Conservation (phyloP, 371 early-diverging fungal species). For the Saksenaea vasiformis region DNA sequence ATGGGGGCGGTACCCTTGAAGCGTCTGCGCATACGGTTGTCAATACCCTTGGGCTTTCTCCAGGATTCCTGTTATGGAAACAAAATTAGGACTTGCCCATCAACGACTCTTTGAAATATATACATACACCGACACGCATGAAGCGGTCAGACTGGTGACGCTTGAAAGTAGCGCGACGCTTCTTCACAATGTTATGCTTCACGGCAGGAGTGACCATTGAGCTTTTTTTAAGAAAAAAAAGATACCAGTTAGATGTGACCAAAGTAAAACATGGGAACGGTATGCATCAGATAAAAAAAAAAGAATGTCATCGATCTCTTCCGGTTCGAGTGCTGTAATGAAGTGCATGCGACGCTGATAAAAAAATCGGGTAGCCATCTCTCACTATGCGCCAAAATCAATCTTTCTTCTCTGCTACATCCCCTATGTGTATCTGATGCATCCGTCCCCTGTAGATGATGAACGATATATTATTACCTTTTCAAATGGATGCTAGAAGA, state of each 20-base stretch:
- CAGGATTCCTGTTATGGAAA: slow-evolving; percentile 81
- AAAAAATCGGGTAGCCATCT: not conserved
- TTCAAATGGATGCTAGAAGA: slow-evolving; percentile 6
- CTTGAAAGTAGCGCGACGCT: slow-evolving; percentile 97
- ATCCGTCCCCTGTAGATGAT: not conserved
- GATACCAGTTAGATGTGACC: not conserved
- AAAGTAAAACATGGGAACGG: not conserved
- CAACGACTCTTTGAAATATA: not conserved
- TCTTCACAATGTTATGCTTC: slow-evolving; percentile 96
- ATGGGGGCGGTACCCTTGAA: slow-evolving; percentile 98
- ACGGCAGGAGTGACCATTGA: slow-evolving; percentile 87
- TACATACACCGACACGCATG: slow-evolving; percentile 87
- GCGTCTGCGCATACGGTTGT: slow-evolving; percentile 98
- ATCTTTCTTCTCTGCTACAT: not conserved
- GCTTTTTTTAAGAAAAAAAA: not conserved
- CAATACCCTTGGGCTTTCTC: slow-evolving; percentile 99
- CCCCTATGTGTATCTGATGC: not conserved
- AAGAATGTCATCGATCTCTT: not conserved
- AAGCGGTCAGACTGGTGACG: slow-evolving; percentile 99
- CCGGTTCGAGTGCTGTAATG: not conserved
- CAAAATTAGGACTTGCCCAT: not conserved
- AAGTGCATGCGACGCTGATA: not conserved
- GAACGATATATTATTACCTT: not conserved
- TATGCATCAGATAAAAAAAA: not conserved
- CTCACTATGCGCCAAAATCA: not conserved